Evolutionary conservation across 495 filamentous ascomycete genomes (phyloP).

Genomic region (Recurvomyces mirabilis): DNA sequence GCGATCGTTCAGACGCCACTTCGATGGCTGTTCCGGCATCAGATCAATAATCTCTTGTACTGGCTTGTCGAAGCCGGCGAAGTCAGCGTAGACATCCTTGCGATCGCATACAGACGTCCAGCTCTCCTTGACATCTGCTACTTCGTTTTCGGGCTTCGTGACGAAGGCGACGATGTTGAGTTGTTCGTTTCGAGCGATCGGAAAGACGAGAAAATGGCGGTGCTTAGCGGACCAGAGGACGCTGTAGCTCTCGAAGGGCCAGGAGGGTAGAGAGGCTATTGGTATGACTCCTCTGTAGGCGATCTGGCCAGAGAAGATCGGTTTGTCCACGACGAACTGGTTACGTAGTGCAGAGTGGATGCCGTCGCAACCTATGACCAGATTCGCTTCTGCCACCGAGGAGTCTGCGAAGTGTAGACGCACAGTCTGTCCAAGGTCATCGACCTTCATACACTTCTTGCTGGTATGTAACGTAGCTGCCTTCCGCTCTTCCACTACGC

Average conservation of each 20-base stretch:
- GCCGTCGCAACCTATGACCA: constrained; percentile 38
- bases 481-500: constrained; percentile 6
- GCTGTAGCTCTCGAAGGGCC: constrained; percentile 16
- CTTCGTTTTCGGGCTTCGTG: constrained; percentile 11
- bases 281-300: constrained; percentile 18
- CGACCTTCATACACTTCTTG: constrained; percentile 12
- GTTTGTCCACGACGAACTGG: constrained; percentile 16
- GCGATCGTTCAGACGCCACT: constrained; percentile 37
- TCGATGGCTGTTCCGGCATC: constrained; percentile 26
- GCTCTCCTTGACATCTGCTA: constrained; percentile 18
- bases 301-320: constrained; percentile 10
- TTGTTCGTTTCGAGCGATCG: constrained; percentile 15
- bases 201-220: constrained; percentile 18
- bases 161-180: constrained; percentile 22
- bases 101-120: constrained; percentile 25
- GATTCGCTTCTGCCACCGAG: constrained; percentile 24
- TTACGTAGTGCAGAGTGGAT: constrained; percentile 25
- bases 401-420: constrained; percentile 31
- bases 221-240: constrained; percentile 20
- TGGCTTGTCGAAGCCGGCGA: constrained; percentile 24
- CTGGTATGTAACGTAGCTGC: constrained; percentile 19
- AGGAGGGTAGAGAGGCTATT: constrained; percentile 9
- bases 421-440: constrained; percentile 19
- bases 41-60: constrained; percentile 25
- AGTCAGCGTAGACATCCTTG: constrained; percentile 30